phyloP scores from a whole-genome alignment of 2,329 filamentous ascomycete genomes.

The Epichloe glyceriae region DNA sequence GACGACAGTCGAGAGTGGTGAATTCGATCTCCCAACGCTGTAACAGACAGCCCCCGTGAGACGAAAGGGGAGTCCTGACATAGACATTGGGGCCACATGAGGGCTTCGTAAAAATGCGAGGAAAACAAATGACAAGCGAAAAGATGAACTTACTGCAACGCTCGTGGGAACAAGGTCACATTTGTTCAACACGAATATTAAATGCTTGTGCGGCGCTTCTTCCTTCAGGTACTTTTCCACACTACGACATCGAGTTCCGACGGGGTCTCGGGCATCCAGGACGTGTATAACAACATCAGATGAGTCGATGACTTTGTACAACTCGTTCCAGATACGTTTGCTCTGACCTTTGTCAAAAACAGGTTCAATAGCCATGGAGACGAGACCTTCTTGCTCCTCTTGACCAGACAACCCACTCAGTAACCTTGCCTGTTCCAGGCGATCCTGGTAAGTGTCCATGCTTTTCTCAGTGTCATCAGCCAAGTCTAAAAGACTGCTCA shows the following conservation, averaged over 20 bases:
- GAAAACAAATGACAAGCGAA: neutral
- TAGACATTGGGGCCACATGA: constrained; percentile 43
- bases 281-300: constrained; percentile 95
- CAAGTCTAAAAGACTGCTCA: constrained; percentile 69
- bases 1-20: constrained; percentile 29
- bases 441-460: constrained; percentile 70
- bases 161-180: constrained; percentile 78
- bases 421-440: constrained; percentile 64
- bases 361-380: constrained; percentile 58
- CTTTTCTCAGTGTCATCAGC: constrained; percentile 68
- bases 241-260: constrained; percentile 72
- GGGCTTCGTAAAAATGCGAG: constrained; percentile 8
- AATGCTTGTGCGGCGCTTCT: constrained; percentile 91
- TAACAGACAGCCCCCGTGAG: constrained; percentile 91
- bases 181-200: constrained; percentile 38
- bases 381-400: constrained; percentile 34
- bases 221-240: constrained; percentile 81
- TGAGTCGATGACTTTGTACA: constrained; percentile 90
- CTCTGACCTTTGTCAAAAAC: constrained; percentile 92
- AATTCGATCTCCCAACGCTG: constrained; percentile 88
- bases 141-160: constrained; percentile 69
- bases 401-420: constrained; percentile 57
- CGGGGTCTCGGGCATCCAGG: constrained; percentile 75
- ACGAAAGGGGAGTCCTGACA: constrained; percentile 74
- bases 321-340: constrained; percentile 93